Evolutionary conservation across 2,329 filamentous ascomycete genomes (phyloP).

Genomic region (Aureobasidium sp.): DNA sequence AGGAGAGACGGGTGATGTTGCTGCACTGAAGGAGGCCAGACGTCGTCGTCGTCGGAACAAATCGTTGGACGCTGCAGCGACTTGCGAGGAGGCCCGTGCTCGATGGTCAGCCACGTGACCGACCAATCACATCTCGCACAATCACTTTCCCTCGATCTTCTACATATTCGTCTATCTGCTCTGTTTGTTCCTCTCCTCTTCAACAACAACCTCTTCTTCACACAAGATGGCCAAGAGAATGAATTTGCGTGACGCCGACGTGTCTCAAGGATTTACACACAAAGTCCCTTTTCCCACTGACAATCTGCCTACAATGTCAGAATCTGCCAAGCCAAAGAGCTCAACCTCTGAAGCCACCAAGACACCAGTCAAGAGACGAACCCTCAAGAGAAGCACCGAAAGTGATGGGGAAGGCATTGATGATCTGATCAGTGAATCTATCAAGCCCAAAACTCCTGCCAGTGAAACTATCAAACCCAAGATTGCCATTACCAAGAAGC

Average conservation of each 20-base stretch:
- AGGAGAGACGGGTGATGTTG: conserved; percentile 16
- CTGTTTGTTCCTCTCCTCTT: background rate
- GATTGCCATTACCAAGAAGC: background rate
- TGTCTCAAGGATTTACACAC: background rate
- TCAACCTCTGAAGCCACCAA: conserved; percentile 3
- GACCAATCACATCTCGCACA: background rate
- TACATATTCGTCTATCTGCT: background rate
- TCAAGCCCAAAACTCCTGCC: background rate
- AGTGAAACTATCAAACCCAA: background rate
- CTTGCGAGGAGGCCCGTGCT: too few species aligned
- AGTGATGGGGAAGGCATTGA: background rate
- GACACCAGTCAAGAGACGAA: background rate
- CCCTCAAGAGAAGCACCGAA: background rate
- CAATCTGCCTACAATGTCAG: background rate
- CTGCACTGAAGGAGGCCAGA: conserved; percentile 6
- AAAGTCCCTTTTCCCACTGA: background rate
- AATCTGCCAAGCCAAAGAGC: conserved; percentile 6
- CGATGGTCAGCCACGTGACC: background rate
- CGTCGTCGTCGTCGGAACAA: conserved; percentile 1
- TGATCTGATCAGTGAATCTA: background rate
- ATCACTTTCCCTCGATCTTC: background rate
- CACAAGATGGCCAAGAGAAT: background rate
- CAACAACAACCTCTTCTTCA: background rate
- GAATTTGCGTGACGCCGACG: background rate
- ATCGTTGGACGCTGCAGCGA: background rate